Base-by-base conservation (phyloP, 1,284 basidiomycete species). In the Austroboletus rostrupii region DNA sequence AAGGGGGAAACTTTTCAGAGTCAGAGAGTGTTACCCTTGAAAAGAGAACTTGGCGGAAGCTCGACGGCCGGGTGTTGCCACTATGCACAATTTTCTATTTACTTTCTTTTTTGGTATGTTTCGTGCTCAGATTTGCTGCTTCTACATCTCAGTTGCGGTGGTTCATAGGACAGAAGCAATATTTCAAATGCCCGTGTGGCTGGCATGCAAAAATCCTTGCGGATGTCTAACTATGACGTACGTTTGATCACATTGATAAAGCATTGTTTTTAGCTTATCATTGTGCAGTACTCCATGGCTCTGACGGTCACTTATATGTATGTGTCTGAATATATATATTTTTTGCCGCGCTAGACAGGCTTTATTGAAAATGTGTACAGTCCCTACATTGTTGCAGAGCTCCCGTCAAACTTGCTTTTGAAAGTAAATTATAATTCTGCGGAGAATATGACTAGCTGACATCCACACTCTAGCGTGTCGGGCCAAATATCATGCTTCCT, bases 171-270 rank as follows among this genome's bases (percentile, higher is more conserved):
- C 47, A 59, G 75, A 29, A 77, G 76, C 14, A 83, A 82, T 54
- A 68, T 83, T 31, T 75, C 76, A 8, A 83, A 84, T 56, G 83
- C 83, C 29, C 72, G 76, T 2, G 71, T 83, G 2, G 81, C 81
- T 9, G 81, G 81, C 7, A 61, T 85, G 28, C 75, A 79, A 57
- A 75, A 66, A 37, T 73, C 77, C 42, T 68, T 85, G 35, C 56
- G 70, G 16, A 72, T 85, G 66, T 70, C 73, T 3, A 75, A 79
- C 41, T 61, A 72, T 33, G 72, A 79, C 68, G 67, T 66, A 52
- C 9, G 52, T 54, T 4, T 13, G n/a, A 11, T 21, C 4, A 11
- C 20, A 7, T 23, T 19, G 19, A 17, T n/a, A 35, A 16, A 4
- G 5, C 31, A 16, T 33, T 43, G 26, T 37, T 26, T 26, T 16